These are phyloP conservation scores for Bolboschoenus planiculmis DNA, from an alignment of 176 grass and related monocot genomes.

Conservation along the genomic window DNA sequence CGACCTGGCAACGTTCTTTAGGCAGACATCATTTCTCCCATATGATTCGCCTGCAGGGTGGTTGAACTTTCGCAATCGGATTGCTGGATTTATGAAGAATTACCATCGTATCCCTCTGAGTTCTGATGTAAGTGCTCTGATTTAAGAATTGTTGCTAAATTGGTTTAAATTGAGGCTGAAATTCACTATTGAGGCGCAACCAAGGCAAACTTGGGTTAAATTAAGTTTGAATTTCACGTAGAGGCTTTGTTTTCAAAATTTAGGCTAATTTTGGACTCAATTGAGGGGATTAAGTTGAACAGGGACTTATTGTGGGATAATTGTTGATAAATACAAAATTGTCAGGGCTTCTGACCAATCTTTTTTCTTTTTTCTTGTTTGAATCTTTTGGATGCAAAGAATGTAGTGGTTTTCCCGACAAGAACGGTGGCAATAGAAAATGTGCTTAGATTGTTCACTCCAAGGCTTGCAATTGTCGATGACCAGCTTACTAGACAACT, in stretches of 20 bases:
- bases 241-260: neutral
- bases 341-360: constrained; percentile 17
- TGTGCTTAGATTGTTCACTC: constrained; percentile 76
- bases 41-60: constrained; percentile 88
- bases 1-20: constrained; percentile 77
- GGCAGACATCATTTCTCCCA: constrained; percentile 69
- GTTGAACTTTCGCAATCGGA: constrained; percentile 67
- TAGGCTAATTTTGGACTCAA: constrained; percentile 3
- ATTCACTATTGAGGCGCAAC: neutral
- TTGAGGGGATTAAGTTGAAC: neutral
- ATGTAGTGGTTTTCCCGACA: constrained; percentile 85
- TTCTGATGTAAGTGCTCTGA: constrained; percentile 56
- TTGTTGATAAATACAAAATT: neutral
- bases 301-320: neutral
- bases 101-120: constrained; percentile 87
- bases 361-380: constrained; percentile 22
- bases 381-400: constrained; percentile 46
- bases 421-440: constrained; percentile 92
- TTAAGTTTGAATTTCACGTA: neutral
- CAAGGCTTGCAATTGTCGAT: constrained; percentile 90
- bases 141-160: neutral
- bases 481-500: constrained; percentile 94
- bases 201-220: neutral
- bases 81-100: constrained; percentile 97
- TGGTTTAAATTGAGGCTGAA: constrained; percentile 3